phyloP scores from a whole-genome alignment of 139 green algal species.

The Chlorokybus atmophyticus region DNA sequence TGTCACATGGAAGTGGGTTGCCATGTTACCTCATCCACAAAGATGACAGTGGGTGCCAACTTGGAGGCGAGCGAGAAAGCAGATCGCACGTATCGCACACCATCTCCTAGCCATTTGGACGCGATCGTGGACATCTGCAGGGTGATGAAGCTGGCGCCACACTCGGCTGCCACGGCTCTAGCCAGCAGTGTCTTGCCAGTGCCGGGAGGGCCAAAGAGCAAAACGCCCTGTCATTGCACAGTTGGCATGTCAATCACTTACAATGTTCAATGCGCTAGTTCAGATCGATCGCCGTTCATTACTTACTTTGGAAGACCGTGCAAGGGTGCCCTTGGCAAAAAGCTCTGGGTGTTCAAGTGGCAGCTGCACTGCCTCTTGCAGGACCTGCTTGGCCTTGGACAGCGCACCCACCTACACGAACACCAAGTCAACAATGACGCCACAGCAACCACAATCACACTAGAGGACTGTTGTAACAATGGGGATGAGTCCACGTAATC shows the following conservation, averaged over 20 bases:
- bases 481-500: no score
- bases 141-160: constrained; percentile 40
- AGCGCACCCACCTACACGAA: constrained; percentile 19
- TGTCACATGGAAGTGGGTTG: no score
- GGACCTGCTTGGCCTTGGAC: constrained; percentile 24
- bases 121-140: constrained; percentile 36
- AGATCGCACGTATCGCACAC: constrained; percentile 30
- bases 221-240: constrained; percentile 6
- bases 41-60: constrained; percentile 47
- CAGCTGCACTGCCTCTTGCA: constrained; percentile 45
- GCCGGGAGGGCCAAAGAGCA: constrained; percentile 34
- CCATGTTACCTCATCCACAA: constrained; percentile 51
- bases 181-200: constrained; percentile 35
- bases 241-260: not conserved
- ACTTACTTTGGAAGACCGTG: constrained; percentile 35
- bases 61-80: constrained; percentile 47
- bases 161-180: constrained; percentile 9
- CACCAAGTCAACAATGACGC: not conserved
- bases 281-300: not conserved
- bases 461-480: no score
- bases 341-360: constrained; percentile 47
- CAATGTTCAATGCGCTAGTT: not conserved
- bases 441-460: no score
- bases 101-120: constrained; percentile 23
- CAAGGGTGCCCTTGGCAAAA: constrained; percentile 36